Base-by-base conservation (phyloP, 1,139 yeast species). In the Komagataea norvegica region DNA sequence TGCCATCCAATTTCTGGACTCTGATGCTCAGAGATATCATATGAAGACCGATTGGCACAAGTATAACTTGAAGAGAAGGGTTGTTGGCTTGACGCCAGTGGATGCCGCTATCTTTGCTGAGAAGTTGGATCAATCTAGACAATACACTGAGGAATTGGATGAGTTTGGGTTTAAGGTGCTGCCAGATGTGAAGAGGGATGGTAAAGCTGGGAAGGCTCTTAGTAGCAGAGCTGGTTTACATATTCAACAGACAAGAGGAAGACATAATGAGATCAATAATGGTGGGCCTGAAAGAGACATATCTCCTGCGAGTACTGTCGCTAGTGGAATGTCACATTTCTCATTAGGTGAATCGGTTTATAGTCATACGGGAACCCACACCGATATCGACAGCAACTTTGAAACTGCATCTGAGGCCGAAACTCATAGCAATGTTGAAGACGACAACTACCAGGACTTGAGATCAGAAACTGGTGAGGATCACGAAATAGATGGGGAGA, bases 11-110 rank as follows among this genome's bases (percentile, higher is more conserved):
- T 91, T 91, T 55, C 76, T 80, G n/a, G 71, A 80, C 26, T 81
- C 95, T 10, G 89, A 81, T 40, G 70, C 80, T 41, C 98, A 91
- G 65, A 70, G 97, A 48, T 72, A 73, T 43, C 98, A 91, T 55
- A 91, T 91, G 97, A 86, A 86, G 54, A 68, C 84, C 3, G 91
- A 82, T 42, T 82, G 91, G 91, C 91, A 82, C 57, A 70, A 97
- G 48, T 91, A 91, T 60, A 91, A 91, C 56, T 69, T 91, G 55
- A 91, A 91, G 61, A 74, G 98, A 61, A 72, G 95, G 54, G 95
- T 91, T 27, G 96, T 96, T 3, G 75, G 77, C 33, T 65, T 91
- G 47, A 81, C 89, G 2, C 80, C 95, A 3, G 81, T 91, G 34
- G 66, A 80, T 16, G 81, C 95, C 1, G 88, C 85, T 42, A 68